These are phyloP conservation scores for Trametes cubensis DNA, from an alignment of 768 basidiomycete genomes.

Conservation along the genomic window DNA sequence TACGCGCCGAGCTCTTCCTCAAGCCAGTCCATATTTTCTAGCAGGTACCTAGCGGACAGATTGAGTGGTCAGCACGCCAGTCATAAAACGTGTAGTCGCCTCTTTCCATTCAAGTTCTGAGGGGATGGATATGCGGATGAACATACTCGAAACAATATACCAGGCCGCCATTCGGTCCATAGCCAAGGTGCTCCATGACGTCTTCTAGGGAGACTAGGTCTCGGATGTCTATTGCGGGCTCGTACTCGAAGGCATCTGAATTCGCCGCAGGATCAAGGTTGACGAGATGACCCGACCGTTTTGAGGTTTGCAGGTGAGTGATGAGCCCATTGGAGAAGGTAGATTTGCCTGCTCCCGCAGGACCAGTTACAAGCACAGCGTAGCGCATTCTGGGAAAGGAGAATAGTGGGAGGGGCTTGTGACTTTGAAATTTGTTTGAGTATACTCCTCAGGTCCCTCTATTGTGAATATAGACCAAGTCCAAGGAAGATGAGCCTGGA, in stretches of 20 bases:
- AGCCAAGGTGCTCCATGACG: constrained; percentile 92
- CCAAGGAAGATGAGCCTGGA: neutral
- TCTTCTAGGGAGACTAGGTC: constrained; percentile 92
- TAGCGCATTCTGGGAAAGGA: constrained; percentile 67
- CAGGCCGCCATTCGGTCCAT: constrained; percentile 96
- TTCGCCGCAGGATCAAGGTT: constrained; percentile 97
- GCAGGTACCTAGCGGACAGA: constrained; percentile 68
- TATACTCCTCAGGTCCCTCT: no score
- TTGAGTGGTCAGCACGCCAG: neutral
- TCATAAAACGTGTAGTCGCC: no score
- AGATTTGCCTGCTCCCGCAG: constrained; percentile 97
- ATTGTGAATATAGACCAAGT: no score
- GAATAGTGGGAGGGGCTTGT: neutral
- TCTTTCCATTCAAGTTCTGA: neutral
- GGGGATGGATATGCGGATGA: neutral
- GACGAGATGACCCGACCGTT: constrained; percentile 86
- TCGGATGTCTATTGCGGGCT: constrained; percentile 91
- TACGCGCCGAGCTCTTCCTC: constrained; percentile 94
- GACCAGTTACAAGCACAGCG: constrained; percentile 89
- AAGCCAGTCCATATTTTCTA: constrained; percentile 98
- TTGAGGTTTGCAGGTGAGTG: constrained; percentile 83
- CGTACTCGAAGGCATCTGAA: constrained; percentile 85
- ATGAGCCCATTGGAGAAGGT: constrained; percentile 89
- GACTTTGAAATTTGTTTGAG: neutral
- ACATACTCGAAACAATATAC: constrained; percentile 99